Conservation (phyloP, 2,329 filamentous ascomycete species). For the Penicillium sp. region DNA sequence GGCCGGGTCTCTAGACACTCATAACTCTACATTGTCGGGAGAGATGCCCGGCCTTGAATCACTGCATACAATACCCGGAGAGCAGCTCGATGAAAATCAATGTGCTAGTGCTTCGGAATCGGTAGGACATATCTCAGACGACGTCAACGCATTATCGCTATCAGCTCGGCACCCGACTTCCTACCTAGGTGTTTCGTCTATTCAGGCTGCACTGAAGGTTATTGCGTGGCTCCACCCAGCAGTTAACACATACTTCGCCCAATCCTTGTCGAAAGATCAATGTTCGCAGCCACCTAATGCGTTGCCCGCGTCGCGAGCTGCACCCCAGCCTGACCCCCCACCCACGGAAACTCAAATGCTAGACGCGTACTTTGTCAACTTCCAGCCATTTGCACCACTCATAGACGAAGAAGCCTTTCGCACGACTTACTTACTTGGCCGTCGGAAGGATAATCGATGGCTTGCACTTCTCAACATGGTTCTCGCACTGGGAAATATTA, state of each 20-base stretch:
- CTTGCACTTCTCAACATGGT: constrained; percentile 64
- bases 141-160: constrained; percentile 58
- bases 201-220: constrained; percentile 62
- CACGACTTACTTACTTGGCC: constrained; percentile 52
- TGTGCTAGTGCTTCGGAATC: constrained; percentile 43
- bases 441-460: constrained; percentile 58
- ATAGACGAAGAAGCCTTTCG: constrained; percentile 61
- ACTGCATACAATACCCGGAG: constrained; percentile 63
- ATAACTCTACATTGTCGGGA: constrained; percentile 24
- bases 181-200: constrained; percentile 64
- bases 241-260: constrained; percentile 37
- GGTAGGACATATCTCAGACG: constrained; percentile 55
- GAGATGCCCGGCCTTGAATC: constrained; percentile 45
- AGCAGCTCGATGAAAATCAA: constrained; percentile 36
- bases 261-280: constrained; percentile 21
- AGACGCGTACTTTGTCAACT: constrained; percentile 61
- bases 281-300: background rate
- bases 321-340: constrained; percentile 14
- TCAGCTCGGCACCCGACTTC: constrained; percentile 52
- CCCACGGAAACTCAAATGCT: constrained; percentile 58
- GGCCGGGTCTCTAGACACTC: constrained; percentile 35
- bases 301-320: constrained; percentile 20
- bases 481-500: constrained; percentile 63
- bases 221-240: constrained; percentile 49
- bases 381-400: constrained; percentile 62